These are phyloP conservation scores for Coniferiporia sulphurascens DNA, from an alignment of 1,284 basidiomycete species.

Conservation along the genomic window DNA sequence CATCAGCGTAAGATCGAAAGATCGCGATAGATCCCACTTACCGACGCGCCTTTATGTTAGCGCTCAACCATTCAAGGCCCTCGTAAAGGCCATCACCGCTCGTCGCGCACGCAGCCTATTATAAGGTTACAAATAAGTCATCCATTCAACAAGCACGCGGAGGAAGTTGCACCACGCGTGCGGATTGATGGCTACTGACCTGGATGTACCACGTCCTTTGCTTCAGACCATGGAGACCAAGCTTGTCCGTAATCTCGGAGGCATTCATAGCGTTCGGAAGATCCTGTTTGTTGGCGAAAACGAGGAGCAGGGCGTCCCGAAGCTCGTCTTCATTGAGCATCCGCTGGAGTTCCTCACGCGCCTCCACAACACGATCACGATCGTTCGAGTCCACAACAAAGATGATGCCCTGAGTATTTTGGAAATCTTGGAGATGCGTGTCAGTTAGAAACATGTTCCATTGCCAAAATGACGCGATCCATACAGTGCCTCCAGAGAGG, in stretches of 20 bases:
- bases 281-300: constrained; percentile 99
- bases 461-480: constrained; percentile 23
- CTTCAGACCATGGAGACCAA: constrained; percentile 94
- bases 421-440: constrained; percentile 76
- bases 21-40: background rate
- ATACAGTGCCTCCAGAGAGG: constrained; percentile 98
- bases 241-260: constrained; percentile 99
- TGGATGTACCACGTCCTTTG: constrained; percentile 99
- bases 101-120: constrained; percentile 93
- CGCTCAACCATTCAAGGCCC: constrained; percentile 93
- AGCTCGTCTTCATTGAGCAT: constrained; percentile 99
- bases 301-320: constrained; percentile 95
- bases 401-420: constrained; percentile 99
- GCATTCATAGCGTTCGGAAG: constrained; percentile 99
- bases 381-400: constrained; percentile 99
- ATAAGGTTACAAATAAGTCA: constrained; percentile 1
- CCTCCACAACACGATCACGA: constrained; percentile 98
- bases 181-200: constrained; percentile 42
- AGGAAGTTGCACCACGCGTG: constrained; percentile 11
- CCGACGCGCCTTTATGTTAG: constrained; percentile 62
- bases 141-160: background rate
- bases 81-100: constrained; percentile 99
- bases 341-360: constrained; percentile 97
- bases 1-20: background rate
- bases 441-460: constrained; percentile 15